A percentile compares a stretch with the other conserved stretches of the same genome.
Evolutionary conservation across 192 early-diverging fungal species (phyloP).

Genomic region (Umbelopsis vinacea): DNA sequence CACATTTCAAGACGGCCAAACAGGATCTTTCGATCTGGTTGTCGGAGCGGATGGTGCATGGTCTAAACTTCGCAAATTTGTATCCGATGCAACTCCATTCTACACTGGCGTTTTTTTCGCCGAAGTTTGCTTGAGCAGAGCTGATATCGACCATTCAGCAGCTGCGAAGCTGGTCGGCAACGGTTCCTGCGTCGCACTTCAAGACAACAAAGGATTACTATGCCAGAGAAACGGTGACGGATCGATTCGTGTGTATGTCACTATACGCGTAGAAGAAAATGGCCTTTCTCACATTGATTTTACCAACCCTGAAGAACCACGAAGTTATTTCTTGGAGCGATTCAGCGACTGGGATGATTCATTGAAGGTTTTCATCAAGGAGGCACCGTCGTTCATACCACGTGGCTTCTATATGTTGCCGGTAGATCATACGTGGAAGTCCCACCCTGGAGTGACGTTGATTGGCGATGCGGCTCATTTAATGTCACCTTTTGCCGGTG

Average conservation of each 20-base stretch:
- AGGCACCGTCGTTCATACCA: constrained; percentile 19
- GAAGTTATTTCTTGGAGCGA: constrained; percentile 22
- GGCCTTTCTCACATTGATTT: constrained; percentile 31
- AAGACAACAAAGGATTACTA: constrained; percentile 36
- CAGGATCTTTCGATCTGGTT: constrained; percentile 39
- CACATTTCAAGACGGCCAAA: constrained; percentile 34
- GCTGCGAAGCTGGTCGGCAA: constrained; percentile 35
- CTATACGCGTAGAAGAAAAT: constrained; percentile 36
- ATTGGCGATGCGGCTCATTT: constrained; percentile 56
- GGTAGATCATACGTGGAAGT: constrained; percentile 33
- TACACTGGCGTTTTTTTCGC: constrained; percentile 51
- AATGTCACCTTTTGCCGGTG: constrained; percentile 56
- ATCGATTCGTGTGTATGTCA: constrained; percentile 38
- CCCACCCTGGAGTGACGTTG: constrained; percentile 40
- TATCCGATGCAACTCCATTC: constrained; percentile 40
- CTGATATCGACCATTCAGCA: constrained; percentile 37
- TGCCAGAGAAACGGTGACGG: constrained; percentile 43
- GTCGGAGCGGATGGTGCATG: constrained; percentile 63
- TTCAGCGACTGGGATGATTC: constrained; percentile 33
- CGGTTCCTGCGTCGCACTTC: constrained; percentile 44
- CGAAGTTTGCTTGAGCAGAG: constrained; percentile 42
- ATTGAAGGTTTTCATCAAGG: constrained; percentile 19
- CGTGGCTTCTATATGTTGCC: constrained; percentile 41
- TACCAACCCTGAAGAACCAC: constrained; percentile 1
- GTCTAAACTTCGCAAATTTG: constrained; percentile 49